Conservation (phyloP, 257 asterid genomes). For the Gynochthodes officinalis region DNA sequence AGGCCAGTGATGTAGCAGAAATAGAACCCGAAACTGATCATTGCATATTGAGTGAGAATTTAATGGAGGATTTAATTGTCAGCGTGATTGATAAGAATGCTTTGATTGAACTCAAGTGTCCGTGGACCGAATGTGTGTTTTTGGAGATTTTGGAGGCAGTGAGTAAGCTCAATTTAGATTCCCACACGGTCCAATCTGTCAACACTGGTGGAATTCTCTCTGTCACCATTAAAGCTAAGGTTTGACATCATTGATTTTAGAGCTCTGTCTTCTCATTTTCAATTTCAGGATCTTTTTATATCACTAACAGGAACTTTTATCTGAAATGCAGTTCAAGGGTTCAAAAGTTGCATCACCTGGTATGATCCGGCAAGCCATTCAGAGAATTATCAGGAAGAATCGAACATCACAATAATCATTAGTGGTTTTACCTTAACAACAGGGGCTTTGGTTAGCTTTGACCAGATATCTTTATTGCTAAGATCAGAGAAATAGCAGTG, state of each 20-base stretch:
- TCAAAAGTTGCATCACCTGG: slow-evolving; percentile 50
- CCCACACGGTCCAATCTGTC: slow-evolving; percentile 59
- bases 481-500: background rate
- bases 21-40: slow-evolving; percentile 32
- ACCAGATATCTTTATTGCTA: background rate
- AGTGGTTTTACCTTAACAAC: background rate
- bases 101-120: slow-evolving; percentile 55
- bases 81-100: slow-evolving; percentile 48
- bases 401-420: slow-evolving; percentile 28
- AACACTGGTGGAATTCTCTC: slow-evolving; percentile 58
- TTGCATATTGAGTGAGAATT: slow-evolving; percentile 30
- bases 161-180: slow-evolving; percentile 47
- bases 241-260: slow-evolving; percentile 13
- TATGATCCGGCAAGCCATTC: slow-evolving; percentile 62
- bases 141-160: slow-evolving; percentile 55
- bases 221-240: slow-evolving; percentile 69
- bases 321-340: slow-evolving; percentile 63
- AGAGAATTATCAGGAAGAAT: slow-evolving; percentile 40
- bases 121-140: slow-evolving; percentile 54
- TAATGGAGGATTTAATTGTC: slow-evolving; percentile 41
- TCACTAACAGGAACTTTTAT: background rate
- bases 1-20: slow-evolving; percentile 41
- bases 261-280: background rate
- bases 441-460: slow-evolving; percentile 1
- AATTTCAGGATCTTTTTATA: too few species aligned